phyloP scores from a whole-genome alignment of 768 basidiomycete genomes.

The Coprinellus micaceus region DNA sequence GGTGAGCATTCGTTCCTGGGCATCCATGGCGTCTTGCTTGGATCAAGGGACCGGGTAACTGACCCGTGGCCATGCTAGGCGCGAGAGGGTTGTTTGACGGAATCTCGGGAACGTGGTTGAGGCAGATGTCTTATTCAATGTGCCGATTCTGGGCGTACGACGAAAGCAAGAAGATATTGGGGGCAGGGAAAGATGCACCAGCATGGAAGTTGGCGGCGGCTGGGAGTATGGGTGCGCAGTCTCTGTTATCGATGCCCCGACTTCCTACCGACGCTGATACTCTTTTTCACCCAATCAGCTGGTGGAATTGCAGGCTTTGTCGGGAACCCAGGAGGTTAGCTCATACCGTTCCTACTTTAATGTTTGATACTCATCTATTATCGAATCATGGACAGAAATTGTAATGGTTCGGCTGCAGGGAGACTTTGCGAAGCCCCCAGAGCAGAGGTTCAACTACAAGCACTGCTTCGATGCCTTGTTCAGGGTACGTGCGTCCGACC shows the following conservation, averaged over 20 bases:
- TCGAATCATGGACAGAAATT: slow-evolving; percentile 45
- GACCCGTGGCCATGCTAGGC: slow-evolving; percentile 28
- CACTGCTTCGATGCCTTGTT: slow-evolving; percentile 85
- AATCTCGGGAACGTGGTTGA: slow-evolving; percentile 82
- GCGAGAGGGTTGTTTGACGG: slow-evolving; percentile 79
- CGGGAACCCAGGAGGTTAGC: slow-evolving; percentile 82
- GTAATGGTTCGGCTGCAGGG: slow-evolving; percentile 89
- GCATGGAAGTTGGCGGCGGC: slow-evolving; percentile 80
- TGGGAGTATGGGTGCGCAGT: slow-evolving; percentile 84
- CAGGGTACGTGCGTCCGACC: slow-evolving; percentile 49
- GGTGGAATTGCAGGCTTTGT: slow-evolving; percentile 83
- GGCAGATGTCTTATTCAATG: slow-evolving; percentile 90
- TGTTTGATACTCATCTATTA: background rate
- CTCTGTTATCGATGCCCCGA: background rate
- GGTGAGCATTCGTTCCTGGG: slow-evolving; percentile 47
- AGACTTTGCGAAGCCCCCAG: slow-evolving; percentile 84
- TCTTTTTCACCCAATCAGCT: slow-evolving; percentile 40
- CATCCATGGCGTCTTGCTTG: background rate
- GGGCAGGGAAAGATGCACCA: slow-evolving; percentile 66
- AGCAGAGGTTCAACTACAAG: slow-evolving; percentile 88
- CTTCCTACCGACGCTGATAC: slow-evolving; percentile 10
- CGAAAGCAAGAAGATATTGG: slow-evolving; percentile 80
- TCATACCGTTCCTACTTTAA: background rate
- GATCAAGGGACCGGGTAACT: background rate
- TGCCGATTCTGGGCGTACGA: slow-evolving; percentile 95